Evolutionary conservation across 805 yeast genomes (phyloP).

Genomic region (Kodamaea hsintzibuensis): DNA sequence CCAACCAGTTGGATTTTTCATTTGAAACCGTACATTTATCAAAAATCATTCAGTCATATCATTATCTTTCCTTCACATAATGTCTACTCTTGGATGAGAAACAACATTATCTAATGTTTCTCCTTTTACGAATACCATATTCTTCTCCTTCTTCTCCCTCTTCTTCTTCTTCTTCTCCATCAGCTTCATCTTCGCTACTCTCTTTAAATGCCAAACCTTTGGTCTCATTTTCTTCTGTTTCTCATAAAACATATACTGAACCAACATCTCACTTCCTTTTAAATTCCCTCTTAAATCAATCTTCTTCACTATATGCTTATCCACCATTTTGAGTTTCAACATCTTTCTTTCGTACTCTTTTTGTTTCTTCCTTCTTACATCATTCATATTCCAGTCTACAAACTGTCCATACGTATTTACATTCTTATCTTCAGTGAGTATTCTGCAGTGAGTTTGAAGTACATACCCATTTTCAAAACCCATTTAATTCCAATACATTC

Average conservation of each 20-base stretch:
- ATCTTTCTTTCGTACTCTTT: not conserved
- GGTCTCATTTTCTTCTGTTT: not conserved
- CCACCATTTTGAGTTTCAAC: not conserved
- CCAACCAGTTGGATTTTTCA: too few species aligned
- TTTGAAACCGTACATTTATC: too few species aligned
- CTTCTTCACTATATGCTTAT: not conserved
- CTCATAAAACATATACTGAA: not conserved
- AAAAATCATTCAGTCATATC: too few species aligned
- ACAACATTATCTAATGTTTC: too few species aligned
- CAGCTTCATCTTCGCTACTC: not conserved
- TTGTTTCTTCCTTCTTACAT: not conserved
- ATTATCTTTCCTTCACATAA: too few species aligned
- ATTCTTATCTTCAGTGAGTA: too few species aligned
- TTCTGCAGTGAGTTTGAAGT: too few species aligned
- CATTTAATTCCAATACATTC: not conserved
- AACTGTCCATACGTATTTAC: not conserved
- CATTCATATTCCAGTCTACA: not conserved
- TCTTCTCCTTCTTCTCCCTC: not conserved
- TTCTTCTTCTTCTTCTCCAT: not conserved
- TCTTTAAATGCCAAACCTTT: not conserved
- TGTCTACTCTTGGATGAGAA: too few species aligned
- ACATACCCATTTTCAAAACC: too few species aligned
- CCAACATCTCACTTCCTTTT: not conserved
- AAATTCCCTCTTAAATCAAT: not conserved
- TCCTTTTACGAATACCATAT: too few species aligned